Percentiles rank a stretch among this genome's conserved stretches.
phyloP scores from a whole-genome alignment of 2,329 filamentous ascomycete species.

The Venturia oleaginea region DNA sequence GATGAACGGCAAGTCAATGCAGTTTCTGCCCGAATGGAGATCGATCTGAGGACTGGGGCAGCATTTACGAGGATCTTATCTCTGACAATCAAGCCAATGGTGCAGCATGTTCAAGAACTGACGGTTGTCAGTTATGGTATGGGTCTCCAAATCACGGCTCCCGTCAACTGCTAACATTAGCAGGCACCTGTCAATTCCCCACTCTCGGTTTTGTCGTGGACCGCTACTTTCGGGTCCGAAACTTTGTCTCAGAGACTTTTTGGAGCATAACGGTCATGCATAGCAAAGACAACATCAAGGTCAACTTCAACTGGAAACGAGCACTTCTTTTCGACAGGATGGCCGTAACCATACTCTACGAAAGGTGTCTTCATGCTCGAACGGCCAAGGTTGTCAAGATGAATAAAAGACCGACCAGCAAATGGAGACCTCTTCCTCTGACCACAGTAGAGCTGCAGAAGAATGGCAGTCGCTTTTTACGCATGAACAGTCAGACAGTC shows the following conservation, averaged over 20 bases:
- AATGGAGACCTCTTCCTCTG: slow-evolving; percentile 86
- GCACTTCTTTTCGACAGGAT: slow-evolving; percentile 81
- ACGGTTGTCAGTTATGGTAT: slow-evolving; percentile 67
- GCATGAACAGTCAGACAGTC: slow-evolving; percentile 83
- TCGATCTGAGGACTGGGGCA: slow-evolving; percentile 83
- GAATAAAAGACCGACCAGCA: slow-evolving; percentile 82
- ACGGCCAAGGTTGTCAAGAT: slow-evolving; percentile 75
- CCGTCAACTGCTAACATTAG: neutral
- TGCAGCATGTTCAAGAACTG: slow-evolving; percentile 49
- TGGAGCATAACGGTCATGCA: slow-evolving; percentile 87
- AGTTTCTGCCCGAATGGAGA: slow-evolving; percentile 78
- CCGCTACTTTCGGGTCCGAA: slow-evolving; percentile 85
- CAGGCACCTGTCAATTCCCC: slow-evolving; percentile 89
- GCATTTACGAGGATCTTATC: slow-evolving; percentile 88
- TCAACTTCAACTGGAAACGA: slow-evolving; percentile 76
- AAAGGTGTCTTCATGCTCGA: slow-evolving; percentile 70
- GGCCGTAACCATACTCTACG: slow-evolving; percentile 70
- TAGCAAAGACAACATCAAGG: slow-evolving; percentile 64
- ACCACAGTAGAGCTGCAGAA: slow-evolving; percentile 97
- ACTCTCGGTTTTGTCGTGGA: slow-evolving; percentile 96
- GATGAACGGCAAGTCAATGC: slow-evolving; percentile 83
- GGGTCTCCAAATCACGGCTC: slow-evolving; percentile 22
- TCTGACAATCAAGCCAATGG: slow-evolving; percentile 66
- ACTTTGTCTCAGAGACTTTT: slow-evolving; percentile 86
- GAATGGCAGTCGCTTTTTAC: slow-evolving; percentile 78